Evolutionary conservation across 805 yeast genomes (phyloP).

Genomic region (Schwanniomyces yamadae): DNA sequence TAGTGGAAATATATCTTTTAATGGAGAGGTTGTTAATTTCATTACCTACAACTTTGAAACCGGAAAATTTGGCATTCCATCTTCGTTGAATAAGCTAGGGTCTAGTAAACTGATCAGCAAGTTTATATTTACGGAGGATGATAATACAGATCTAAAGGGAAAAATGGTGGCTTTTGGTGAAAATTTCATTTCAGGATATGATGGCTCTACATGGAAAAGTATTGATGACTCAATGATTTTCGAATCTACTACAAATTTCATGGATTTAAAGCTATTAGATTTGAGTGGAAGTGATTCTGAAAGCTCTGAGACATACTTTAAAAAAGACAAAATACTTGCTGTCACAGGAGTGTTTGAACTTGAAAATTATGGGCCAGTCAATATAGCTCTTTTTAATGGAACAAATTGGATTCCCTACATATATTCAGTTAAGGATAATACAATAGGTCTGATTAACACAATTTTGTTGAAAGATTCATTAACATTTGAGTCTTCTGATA

Average conservation of each 20-base stretch:
- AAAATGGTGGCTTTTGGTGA: conserved; percentile 37
- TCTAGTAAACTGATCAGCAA: conserved; percentile 25
- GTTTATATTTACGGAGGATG: conserved; percentile 47
- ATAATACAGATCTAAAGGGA: conserved; percentile 36
- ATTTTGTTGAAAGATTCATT: conserved; percentile 34
- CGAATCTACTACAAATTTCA: conserved; percentile 34
- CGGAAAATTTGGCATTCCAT: conserved; percentile 22
- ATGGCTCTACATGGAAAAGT: conserved; percentile 49
- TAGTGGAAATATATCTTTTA: conserved; percentile 52
- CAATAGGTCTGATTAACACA: conserved; percentile 30
- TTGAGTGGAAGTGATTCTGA: conserved; percentile 27
- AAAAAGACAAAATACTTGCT: conserved; percentile 46
- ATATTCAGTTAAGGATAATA: conserved; percentile 20
- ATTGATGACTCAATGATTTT: conserved; percentile 35
- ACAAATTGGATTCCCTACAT: conserved; percentile 63
- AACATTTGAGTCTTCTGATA: conserved; percentile 36
- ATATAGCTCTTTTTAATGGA: conserved; percentile 68
- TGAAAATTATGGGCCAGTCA: conserved; percentile 51
- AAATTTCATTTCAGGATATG: conserved; percentile 37
- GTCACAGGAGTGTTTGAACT: conserved; percentile 58
- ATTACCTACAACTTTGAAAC: conserved; percentile 54
- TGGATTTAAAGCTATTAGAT: conserved; percentile 45
- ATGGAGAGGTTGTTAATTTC: conserved; percentile 38
- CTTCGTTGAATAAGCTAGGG: conserved; percentile 20
- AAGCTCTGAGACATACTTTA: conserved; percentile 38